Conservation (phyloP, 2,329 filamentous ascomycete genomes). For the Zarea fungicola region DNA sequence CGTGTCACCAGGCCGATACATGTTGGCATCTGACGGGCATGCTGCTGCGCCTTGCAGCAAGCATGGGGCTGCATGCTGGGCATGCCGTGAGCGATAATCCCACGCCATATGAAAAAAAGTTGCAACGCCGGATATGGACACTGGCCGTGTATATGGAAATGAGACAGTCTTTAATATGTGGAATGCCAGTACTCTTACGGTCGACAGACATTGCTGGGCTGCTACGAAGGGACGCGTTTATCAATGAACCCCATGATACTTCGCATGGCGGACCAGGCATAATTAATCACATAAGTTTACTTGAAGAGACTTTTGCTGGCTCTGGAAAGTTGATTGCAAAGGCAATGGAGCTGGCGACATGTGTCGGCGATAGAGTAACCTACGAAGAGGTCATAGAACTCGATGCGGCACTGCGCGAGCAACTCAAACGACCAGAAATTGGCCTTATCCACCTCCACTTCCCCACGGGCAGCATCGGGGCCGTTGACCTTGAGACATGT, state of each 20-base stretch:
- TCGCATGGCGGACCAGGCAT: background rate
- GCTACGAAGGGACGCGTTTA: background rate
- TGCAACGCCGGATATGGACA: conserved; percentile 7
- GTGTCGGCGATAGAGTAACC: background rate
- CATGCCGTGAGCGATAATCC: background rate
- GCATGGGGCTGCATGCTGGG: conserved; percentile 5
- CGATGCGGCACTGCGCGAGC: conserved; percentile 7
- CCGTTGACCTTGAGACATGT: conserved; percentile 9
- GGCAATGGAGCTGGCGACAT: conserved; percentile 3
- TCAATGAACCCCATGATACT: background rate
- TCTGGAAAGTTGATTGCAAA: background rate
- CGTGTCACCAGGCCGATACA: conserved; percentile 12
- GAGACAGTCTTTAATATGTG: conserved; percentile 11
- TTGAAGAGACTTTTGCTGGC: conserved; percentile 6
- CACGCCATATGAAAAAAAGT: background rate
- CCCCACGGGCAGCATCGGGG: background rate
- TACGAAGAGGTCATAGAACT: conserved; percentile 9
- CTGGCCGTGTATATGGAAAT: conserved; percentile 11
- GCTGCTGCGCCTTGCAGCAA: conserved; percentile 2
- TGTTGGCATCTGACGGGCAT: conserved; percentile 14
- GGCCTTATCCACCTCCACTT: conserved; percentile 5
- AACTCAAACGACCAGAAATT: conserved; percentile 6
- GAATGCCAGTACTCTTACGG: conserved; percentile 12
- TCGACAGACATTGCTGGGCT: background rate
- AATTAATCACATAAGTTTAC: background rate